These are phyloP conservation scores for Eutypella sp. DNA, from an alignment of 2,329 filamentous ascomycete species.

Conservation along the genomic window DNA sequence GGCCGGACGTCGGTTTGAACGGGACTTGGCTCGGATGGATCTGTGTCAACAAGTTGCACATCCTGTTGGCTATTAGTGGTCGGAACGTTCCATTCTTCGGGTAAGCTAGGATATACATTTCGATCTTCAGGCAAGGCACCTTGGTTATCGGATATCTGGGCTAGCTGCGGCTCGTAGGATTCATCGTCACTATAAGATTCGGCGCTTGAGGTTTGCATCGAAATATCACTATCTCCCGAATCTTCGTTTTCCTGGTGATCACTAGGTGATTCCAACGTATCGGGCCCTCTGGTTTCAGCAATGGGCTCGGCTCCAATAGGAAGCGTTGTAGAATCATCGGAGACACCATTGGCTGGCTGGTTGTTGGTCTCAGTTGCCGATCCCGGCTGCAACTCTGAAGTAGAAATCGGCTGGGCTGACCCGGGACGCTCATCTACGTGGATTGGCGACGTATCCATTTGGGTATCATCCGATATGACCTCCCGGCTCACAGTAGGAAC, in stretches of 20 bases:
- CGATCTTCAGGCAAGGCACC: constrained; percentile 8
- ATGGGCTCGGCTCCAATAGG: too few species aligned
- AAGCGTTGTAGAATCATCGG: too few species aligned
- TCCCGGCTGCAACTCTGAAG: too few species aligned
- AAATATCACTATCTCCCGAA: constrained; percentile 8
- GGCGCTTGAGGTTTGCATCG: constrained; percentile 13
- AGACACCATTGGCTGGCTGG: too few species aligned
- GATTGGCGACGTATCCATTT: too few species aligned
- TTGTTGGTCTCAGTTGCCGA: too few species aligned
- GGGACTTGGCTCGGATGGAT: constrained; percentile 18
- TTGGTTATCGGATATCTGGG: constrained; percentile 14
- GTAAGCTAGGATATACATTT: constrained; percentile 11
- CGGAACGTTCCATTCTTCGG: constrained; percentile 2
- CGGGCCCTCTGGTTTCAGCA: neutral
- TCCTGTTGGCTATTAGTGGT: constrained; percentile 11
- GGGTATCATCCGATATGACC: too few species aligned
- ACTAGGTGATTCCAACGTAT: neutral
- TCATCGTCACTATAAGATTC: constrained; percentile 17
- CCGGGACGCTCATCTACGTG: too few species aligned
- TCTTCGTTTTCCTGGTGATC: constrained; percentile 3
- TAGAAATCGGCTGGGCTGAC: too few species aligned
- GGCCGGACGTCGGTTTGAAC: constrained; percentile 6
- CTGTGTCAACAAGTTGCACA: constrained; percentile 15
- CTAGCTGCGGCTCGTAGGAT: constrained; percentile 14
- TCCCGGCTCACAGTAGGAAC: too few species aligned